Evolutionary conservation across 306 rosid genomes (phyloP), one percentile per base, ranked within the genome.

Genomic region (Mimosa pudica): DNA sequence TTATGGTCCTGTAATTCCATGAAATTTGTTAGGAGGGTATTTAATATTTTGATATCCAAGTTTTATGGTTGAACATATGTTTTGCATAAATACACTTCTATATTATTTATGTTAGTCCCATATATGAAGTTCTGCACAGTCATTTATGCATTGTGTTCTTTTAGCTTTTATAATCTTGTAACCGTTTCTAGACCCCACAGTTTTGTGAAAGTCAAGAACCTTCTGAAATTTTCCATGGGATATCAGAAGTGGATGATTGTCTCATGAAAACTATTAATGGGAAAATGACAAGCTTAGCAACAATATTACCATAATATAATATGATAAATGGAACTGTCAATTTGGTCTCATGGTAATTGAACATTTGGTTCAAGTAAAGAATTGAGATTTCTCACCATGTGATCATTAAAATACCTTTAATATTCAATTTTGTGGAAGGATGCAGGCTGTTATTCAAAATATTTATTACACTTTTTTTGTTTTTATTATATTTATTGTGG

Each of bases 241-340:
- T 49, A 6, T 49, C 30, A 33, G 42, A 18, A 71, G 35, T 47
- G 42, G 57, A 20, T 46, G 57, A 33, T 11, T 70, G 11, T 46
- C 18, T 70, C 74, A 4, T 71, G 61, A 71, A 30, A 71, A 49
- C 20, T 71, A 48, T 68, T 2, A 68, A 44, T 44, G 55, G 41
- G 58, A 71, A 62, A 62, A 71, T 70, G 13, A 70, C 35, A 47
- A 48, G 24, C 8, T 45, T 46, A 45, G 35, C 54, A 68, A 68
- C 52, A 68, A 44, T 67, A n/a, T 38, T 38, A n/a, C 48, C 49
- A 41, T 14, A 36, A 5, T 6, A 64, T 0, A 64, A 20, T 33
- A 14, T 14, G 16, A 17, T n/a, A 44, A 44, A 46, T 68, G 4
- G 9, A 68, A 68, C 30, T 65, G 5, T 65, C 11, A 2, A 7